These are phyloP conservation scores for Ustilago trichophora DNA, from an alignment of 1,284 basidiomycete species.

Conservation along the genomic window DNA sequence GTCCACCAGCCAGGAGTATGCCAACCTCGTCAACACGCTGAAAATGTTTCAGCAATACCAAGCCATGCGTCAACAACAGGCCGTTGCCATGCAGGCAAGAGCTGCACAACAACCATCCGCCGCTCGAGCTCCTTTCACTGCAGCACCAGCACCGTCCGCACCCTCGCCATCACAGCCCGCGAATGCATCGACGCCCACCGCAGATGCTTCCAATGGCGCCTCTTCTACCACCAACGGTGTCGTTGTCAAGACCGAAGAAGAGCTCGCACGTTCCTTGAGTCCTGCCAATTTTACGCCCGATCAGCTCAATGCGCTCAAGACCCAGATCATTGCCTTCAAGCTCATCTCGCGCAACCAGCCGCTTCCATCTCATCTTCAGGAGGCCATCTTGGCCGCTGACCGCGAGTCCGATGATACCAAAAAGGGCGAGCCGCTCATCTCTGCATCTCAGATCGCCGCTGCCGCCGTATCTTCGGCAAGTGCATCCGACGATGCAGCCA, in stretches of 20 bases:
- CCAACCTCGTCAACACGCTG: conserved; percentile 62
- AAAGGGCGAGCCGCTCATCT: conserved; percentile 70
- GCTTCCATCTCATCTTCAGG: conserved; percentile 80
- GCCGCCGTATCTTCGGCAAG: conserved; percentile 70
- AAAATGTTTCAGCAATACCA: conserved; percentile 64
- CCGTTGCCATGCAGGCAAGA: conserved; percentile 44
- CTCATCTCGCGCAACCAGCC: conserved; percentile 81
- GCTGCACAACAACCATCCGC: conserved; percentile 20
- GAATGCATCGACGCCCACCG: conserved; percentile 20
- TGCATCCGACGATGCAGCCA: conserved; percentile 72
- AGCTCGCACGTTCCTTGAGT: conserved; percentile 37
- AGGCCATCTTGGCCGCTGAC: conserved; percentile 72
- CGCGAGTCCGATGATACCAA: conserved; percentile 63
- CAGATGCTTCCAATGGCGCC: conserved; percentile 17
- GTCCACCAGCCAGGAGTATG: conserved; percentile 66
- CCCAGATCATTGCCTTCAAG: conserved; percentile 90
- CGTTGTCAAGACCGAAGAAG: conserved; percentile 39
- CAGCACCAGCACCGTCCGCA: conserved; percentile 19
- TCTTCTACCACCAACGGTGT: conserved; percentile 31
- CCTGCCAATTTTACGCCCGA: conserved; percentile 73
- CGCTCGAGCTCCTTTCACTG: conserved; percentile 2
- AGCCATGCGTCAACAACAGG: conserved; percentile 58
- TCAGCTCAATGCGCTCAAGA: conserved; percentile 83
- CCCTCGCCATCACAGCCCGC: conserved; percentile 24
- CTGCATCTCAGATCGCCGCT: conserved; percentile 82